These are phyloP conservation scores for Pichia terricola DNA, from an alignment of 1,139 yeast species.

Conservation along the genomic window DNA sequence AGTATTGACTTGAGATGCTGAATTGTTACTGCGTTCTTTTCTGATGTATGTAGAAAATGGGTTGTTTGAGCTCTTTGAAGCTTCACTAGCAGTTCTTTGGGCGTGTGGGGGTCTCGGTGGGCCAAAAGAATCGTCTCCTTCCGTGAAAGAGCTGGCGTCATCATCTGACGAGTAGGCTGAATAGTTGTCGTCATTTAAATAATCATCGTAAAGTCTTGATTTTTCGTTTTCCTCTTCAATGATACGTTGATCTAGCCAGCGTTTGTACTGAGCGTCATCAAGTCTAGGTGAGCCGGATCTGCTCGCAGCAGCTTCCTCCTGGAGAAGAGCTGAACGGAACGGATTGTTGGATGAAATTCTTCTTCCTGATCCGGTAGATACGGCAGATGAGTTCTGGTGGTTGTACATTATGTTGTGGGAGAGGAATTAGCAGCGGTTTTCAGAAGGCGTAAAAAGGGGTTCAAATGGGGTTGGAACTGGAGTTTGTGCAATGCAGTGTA, in stretches of 20 bases:
- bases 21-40: constrained; percentile 6
- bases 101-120: constrained; percentile 3
- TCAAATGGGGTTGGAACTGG: no score
- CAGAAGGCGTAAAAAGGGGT: no score
- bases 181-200: constrained; percentile 4
- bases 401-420: constrained; percentile 16
- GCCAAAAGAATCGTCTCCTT: constrained; percentile 15
- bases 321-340: constrained; percentile 24
- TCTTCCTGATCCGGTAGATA: constrained; percentile 24
- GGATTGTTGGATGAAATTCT: constrained; percentile 25
- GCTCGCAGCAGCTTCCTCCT: constrained; percentile 17
- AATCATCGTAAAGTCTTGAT: constrained; percentile 5
- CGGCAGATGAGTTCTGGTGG: constrained; percentile 22
- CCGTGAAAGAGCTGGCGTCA: constrained; percentile 10
- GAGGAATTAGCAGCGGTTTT: no score
- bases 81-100: constrained; percentile 6
- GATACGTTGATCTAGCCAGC: constrained; percentile 21
- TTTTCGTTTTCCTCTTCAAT: constrained; percentile 17
- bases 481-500: no score
- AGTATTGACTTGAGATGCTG: constrained; percentile 3
- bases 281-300: constrained; percentile 3
- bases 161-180: constrained; percentile 1
- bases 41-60: constrained; percentile 10
- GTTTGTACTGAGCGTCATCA: constrained; percentile 19
- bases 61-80: constrained; percentile 10